Percentiles rank a stretch among this genome's conserved stretches.
Conservation (phyloP, 164 flowering plant genomes). For the Berberis vulgaris region DNA sequence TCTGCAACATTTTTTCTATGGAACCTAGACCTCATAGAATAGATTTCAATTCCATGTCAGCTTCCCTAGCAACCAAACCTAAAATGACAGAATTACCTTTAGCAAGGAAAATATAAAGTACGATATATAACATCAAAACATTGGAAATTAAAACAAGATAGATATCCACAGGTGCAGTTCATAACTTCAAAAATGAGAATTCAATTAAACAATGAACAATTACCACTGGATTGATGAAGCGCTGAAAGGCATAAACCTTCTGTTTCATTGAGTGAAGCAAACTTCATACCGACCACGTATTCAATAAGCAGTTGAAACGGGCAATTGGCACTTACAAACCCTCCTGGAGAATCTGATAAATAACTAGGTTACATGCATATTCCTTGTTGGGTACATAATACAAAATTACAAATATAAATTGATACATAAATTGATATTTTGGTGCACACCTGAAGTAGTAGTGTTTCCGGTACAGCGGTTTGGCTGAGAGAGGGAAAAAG, state of each 20-base stretch:
- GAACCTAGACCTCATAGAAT: too few relatives aligned
- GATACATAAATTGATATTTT: background rate
- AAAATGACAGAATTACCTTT: too few relatives aligned
- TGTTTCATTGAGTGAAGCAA: conserved; percentile 26
- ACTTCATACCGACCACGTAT: conserved; percentile 57
- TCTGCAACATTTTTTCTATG: too few relatives aligned
- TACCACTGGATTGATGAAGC: conserved; percentile 72
- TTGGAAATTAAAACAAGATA: too few relatives aligned
- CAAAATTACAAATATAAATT: conserved; percentile 2
- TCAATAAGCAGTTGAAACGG: conserved; percentile 55
- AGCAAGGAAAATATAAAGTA: too few relatives aligned
- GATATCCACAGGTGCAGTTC: too few relatives aligned
- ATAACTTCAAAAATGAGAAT: too few relatives aligned
- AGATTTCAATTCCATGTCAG: too few relatives aligned
- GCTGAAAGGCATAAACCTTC: conserved; percentile 41
- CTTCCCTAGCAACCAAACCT: too few relatives aligned
- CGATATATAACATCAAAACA: too few relatives aligned
- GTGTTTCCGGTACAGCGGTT: conserved; percentile 2
- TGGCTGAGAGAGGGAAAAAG: conserved; percentile 4
- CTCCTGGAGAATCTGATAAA: conserved; percentile 23
- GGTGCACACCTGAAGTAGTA: conserved; percentile 9
- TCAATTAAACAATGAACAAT: conserved; percentile 4
- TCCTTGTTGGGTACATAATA: background rate
- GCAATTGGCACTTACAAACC: conserved; percentile 24
- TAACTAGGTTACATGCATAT: background rate